phyloP scores from a whole-genome alignment of 768 basidiomycete species.

The Terana coerulea region DNA sequence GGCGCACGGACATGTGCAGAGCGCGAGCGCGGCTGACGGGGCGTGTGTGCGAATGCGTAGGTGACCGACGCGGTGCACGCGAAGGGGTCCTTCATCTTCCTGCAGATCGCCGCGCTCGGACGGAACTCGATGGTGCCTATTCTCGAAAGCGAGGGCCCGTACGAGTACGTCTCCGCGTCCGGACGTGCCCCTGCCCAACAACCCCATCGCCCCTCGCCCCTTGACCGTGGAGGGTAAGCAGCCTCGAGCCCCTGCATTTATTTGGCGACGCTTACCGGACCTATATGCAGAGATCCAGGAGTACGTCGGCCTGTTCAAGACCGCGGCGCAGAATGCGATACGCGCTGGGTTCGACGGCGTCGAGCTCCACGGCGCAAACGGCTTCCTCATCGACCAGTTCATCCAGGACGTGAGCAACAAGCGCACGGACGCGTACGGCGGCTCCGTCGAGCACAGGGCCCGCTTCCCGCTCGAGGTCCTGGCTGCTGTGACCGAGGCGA shows the following conservation, averaged over 20 bases:
- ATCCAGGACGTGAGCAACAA: conserved; percentile 33
- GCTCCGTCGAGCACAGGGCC: conserved; percentile 42
- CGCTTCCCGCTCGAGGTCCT: conserved; percentile 43
- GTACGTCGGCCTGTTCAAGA: conserved; percentile 29
- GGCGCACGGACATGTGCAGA: not conserved
- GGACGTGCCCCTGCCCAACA: conserved; percentile 19
- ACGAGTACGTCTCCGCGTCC: conserved; percentile 33
- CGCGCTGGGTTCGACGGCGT: conserved; percentile 45
- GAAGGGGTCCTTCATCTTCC: conserved; percentile 45
- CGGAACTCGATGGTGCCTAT: conserved; percentile 31
- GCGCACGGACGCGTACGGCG: conserved; percentile 47
- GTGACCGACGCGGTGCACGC: conserved; percentile 53
- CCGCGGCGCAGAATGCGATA: conserved; percentile 25
- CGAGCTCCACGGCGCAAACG: conserved; percentile 33
- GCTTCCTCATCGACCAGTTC: conserved; percentile 39
- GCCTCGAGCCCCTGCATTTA: not conserved
- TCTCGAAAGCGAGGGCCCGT: conserved; percentile 33
- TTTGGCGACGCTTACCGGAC: not conserved
- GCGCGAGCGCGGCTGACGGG: not conserved
- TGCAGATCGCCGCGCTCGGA: conserved; percentile 56
- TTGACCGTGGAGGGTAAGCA: conserved; percentile 17
- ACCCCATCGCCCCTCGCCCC: conserved; percentile 16
- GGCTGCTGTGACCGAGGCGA: conserved; percentile 34
- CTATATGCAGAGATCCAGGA: conserved; percentile 27
- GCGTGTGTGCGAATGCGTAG: conserved; percentile 22